Evolutionary conservation across 2,329 filamentous ascomycete genomes (phyloP), one percentile per base, ranked within the genome.

Genomic region (Ophiobolus disseminans): DNA sequence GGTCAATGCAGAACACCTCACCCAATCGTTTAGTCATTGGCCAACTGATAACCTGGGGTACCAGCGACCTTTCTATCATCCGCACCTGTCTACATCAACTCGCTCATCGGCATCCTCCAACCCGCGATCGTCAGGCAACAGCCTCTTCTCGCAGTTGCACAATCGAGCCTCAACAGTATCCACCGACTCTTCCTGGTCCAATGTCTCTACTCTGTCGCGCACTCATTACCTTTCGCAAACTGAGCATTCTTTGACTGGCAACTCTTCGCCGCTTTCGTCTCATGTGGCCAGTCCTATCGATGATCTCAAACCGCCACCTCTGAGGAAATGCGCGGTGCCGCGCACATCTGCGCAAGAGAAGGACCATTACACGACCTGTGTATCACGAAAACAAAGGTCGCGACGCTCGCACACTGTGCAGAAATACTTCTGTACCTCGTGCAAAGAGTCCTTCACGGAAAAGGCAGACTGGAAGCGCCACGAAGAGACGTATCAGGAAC

Each of bases 391-490:
- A 5, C 65, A 63, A 30, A 55, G 65, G 37, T 52, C 52, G 16
- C 53, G 62, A 2, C 46, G 52, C 9, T 58, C 62, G 3, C 50
- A 50, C 10, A 65, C 63, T 28, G 43, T 53, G 14, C 63, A 65
- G 13, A 57, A 58, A 22, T 70, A 68, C 44, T 69, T 66, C 49
- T 78, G 75, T 55, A 78, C 74, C 1, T 70, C 70, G 4, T 78
- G 77, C 67, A 80, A 83, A 57, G 84, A 84, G 39, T 82, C 82
- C 42, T 86, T 87, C 62, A 81, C 83, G 69, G 78, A 82, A 57
- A 86, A 87, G 63, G 85, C 85, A 57, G 83, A 86, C 68, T 88
- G 85, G 85, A 86, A 86, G 67, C 77, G 83, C 5, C 85, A 88
- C 66, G 84, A 87, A 63, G 84, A 86, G 59, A 83, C 85, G 57